phyloP scores from a whole-genome alignment of 2,329 filamentous ascomycete species.

The Talaromyces sp. region DNA sequence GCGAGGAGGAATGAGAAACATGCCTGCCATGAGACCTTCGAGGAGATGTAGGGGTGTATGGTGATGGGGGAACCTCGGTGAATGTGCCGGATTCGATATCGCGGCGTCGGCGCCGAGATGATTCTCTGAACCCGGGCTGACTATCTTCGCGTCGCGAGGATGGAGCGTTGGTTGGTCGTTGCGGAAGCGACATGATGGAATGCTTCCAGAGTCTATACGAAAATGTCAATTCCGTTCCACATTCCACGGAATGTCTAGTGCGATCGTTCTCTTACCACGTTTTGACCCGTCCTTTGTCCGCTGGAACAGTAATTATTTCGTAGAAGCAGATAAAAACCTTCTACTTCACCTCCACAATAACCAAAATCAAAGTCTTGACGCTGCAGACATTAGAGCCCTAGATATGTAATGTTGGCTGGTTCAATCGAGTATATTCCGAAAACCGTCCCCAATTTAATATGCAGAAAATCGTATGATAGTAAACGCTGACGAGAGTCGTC shows the following conservation, averaged over 20 bases:
- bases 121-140: slow-evolving; percentile 64
- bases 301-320: not conserved
- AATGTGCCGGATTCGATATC: slow-evolving; percentile 66
- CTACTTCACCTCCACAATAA: not conserved
- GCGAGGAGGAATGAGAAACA: slow-evolving; percentile 17
- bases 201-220: slow-evolving; percentile 16
- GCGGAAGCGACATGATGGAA: slow-evolving; percentile 50
- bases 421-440: not conserved
- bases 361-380: not conserved
- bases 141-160: slow-evolving; percentile 56
- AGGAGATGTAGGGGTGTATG: slow-evolving; percentile 40
- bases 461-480: not conserved
- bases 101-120: slow-evolving; percentile 63
- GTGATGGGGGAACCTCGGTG: slow-evolving; percentile 33
- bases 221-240: slow-evolving; percentile 17
- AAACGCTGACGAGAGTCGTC: not conserved
- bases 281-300: not conserved
- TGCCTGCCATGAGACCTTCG: slow-evolving; percentile 13
- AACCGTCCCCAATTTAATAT: not conserved
- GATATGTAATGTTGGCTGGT: not conserved
- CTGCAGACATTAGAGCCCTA: not conserved
- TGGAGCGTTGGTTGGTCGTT: slow-evolving; percentile 61
- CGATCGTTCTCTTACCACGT: slow-evolving; percentile 13
- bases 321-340: not conserved
- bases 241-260: slow-evolving; percentile 16